Base-by-base conservation (phyloP, 2,329 filamentous ascomycete genomes). In the Alternaria sp. region DNA sequence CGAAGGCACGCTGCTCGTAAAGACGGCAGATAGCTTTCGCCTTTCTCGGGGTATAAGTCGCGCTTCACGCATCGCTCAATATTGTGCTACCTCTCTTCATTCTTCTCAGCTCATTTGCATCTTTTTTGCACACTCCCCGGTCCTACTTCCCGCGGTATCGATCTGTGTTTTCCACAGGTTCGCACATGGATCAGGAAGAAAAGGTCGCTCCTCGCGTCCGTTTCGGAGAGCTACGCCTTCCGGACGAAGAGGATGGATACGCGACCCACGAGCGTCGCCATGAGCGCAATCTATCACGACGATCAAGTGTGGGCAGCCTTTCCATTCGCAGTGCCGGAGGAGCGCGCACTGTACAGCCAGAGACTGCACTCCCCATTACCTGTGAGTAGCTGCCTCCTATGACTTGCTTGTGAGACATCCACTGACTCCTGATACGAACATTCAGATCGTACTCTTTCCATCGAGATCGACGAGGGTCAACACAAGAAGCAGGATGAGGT, bases 301-400 rank as follows among this genome's bases (percentile, higher is more conserved):
- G 65, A 68, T 80, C 69, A 73, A 82, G 59, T 78, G 77, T 69
- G 65, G 76, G 61, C 66, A 81, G 64, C 72, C 71, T 74, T 30
- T 80, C 73, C 56, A 74, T 78, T 15, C 75, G 68, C 73, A 80
- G 63, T 67, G 74, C 65, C 23, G 80, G 68, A 75, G 76, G 69
- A 20, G 64, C 70, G 43, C 71, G 76, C 30, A 75, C 65, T 46
- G 73, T 84, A n/a, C 80, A 84, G 53, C 82, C 81, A 4, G 76
- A 76, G 47, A 75, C 82, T 55, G 81, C 75, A 0, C 72, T 84
- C 6, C 82, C 82, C 15, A 83, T 83, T 59, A 74, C 78, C 25
- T 84, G 49, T 53, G 20, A 53, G 49, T 15, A 23, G 37, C 37
- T 15, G 14, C 2, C 23, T 15, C 7, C 37, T n/a, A 41, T 25